These are phyloP conservation scores for Metschnikowia picachoensis DNA, from an alignment of 805 yeast species.

Conservation along the genomic window DNA sequence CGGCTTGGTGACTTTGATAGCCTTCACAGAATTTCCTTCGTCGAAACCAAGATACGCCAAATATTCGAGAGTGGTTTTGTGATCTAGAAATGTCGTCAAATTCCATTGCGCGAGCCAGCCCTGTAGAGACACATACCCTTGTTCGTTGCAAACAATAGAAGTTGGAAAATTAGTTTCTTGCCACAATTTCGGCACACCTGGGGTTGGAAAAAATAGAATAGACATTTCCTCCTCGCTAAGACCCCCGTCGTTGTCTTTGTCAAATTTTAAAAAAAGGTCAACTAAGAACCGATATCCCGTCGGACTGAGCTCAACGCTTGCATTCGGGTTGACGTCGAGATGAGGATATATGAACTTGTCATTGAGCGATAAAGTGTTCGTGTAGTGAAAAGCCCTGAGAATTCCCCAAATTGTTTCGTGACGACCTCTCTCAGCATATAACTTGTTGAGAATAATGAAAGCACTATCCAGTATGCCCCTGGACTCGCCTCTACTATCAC, in stretches of 20 bases:
- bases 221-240: conserved; percentile 68
- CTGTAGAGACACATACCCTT: conserved; percentile 85
- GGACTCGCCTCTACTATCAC: conserved; percentile 1
- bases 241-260: conserved; percentile 96
- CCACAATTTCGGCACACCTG: conserved; percentile 91
- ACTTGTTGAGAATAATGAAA: conserved; percentile 69
- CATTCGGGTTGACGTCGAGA: conserved; percentile 64
- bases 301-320: conserved; percentile 90
- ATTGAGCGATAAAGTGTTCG: conserved; percentile 82
- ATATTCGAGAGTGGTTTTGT: conserved; percentile 80
- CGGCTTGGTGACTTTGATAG: conserved; percentile 78
- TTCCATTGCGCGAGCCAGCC: conserved; percentile 99
- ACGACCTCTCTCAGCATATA: conserved; percentile 86
- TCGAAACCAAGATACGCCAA: conserved; percentile 89
- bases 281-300: conserved; percentile 89
- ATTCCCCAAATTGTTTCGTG: conserved; percentile 99
- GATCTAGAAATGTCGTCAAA: conserved; percentile 86
- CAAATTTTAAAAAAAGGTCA: conserved; percentile 82
- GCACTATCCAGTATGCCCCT: conserved; percentile 71
- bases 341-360: conserved; percentile 78
- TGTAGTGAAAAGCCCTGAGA: conserved; percentile 80
- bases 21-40: conserved; percentile 33
- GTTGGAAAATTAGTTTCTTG: conserved; percentile 77
- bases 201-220: conserved; percentile 79
- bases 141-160: conserved; percentile 85